Percentiles rank a stretch among this genome's conserved stretches.
Evolutionary conservation across 208 protist genomes (phyloP).

Genomic region (Crithidia bombi): DNA sequence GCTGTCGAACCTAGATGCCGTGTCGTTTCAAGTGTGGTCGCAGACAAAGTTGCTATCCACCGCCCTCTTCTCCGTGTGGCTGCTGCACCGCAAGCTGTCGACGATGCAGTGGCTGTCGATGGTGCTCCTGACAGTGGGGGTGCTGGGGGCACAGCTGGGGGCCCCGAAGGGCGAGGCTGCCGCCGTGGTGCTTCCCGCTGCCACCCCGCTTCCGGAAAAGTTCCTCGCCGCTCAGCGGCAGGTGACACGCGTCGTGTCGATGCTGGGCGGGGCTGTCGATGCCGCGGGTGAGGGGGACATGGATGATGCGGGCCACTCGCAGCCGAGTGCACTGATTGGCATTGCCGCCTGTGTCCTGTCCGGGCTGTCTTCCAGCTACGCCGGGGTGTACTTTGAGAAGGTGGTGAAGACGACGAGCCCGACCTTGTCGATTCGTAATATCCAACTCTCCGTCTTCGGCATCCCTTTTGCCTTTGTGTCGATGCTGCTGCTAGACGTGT

Average conservation of each 20-base stretch:
- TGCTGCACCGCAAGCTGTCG: slow-evolving; percentile 59
- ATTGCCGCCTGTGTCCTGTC: slow-evolving; percentile 62
- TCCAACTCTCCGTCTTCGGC: slow-evolving; percentile 81
- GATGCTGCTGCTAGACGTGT: slow-evolving; percentile 66
- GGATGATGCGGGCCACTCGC: slow-evolving; percentile 9
- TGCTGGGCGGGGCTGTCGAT: slow-evolving; percentile 6
- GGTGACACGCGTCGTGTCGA: neutral
- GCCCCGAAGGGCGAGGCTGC: neutral
- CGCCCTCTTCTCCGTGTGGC: slow-evolving; percentile 71
- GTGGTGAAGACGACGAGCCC: slow-evolving; percentile 75
- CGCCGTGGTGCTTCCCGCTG: neutral
- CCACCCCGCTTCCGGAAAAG: neutral
- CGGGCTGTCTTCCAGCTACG: slow-evolving; percentile 77
- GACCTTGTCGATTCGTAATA: slow-evolving; percentile 78
- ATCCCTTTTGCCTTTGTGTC: slow-evolving; percentile 67
- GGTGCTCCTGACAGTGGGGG: slow-evolving; percentile 56
- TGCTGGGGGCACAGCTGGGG: slow-evolving; percentile 59
- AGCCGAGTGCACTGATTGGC: slow-evolving; percentile 44
- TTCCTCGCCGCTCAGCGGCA: neutral
- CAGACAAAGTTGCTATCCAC: slow-evolving; percentile 79
- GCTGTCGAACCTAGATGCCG: slow-evolving; percentile 71
- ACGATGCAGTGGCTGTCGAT: slow-evolving; percentile 74
- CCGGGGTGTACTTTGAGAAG: slow-evolving; percentile 87
- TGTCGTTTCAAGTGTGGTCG: slow-evolving; percentile 81
- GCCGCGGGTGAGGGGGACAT: neutral